Evolutionary conservation across 2,329 filamentous ascomycete species (phyloP), one percentile per base, ranked within the genome.

Genomic region (Aspergillus piperis): DNA sequence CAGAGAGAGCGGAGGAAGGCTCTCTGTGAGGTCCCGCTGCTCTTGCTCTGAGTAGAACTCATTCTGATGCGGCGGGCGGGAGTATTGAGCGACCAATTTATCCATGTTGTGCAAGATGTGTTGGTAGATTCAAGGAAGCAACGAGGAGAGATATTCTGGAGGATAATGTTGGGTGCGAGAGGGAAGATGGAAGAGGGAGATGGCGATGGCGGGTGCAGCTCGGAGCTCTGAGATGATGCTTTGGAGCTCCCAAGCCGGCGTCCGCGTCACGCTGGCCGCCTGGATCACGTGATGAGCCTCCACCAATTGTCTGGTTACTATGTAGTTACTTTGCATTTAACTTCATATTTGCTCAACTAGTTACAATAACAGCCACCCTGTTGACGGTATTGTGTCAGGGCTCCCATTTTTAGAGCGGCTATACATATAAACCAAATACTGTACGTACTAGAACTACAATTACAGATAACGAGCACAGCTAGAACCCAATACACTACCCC

Each of bases 61-160:
- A 71, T 90, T 85, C 75, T 89, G 83, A 78, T 87, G 87, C 62
- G 88, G 83, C 71, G 92, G 88, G 71, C 89, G 88, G 81, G 90
- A 91, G 86, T 98, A 98, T 79, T 89, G 90, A 69, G 93, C 88
- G 71, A 99, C 92, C 76, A 99, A 88, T 71, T 91, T 86, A 80
- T 99, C 92, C 95, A 99, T 99, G 63, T 65, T 78, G 68, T 66
- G 60, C 60, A 52, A 54, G 49, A 58, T 69, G 59, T 65, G 64
- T 67, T 70, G 66, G 65, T 72, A 60, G 61, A 64, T 62, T 47
- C 21, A 17, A 25, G 10, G 4, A 15, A 17, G 2, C 6, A 32
- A 8, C 25, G 39, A n/a, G 10, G 23, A 54, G 10, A 50, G 13
- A n/a, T 13, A 36, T 36, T 13, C 5, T 23, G 15, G 23, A 11